Evolutionary conservation across 345 rosid species (phyloP), one percentile per base, ranked within the genome.

Genomic region (Sonneratia caseolaris): DNA sequence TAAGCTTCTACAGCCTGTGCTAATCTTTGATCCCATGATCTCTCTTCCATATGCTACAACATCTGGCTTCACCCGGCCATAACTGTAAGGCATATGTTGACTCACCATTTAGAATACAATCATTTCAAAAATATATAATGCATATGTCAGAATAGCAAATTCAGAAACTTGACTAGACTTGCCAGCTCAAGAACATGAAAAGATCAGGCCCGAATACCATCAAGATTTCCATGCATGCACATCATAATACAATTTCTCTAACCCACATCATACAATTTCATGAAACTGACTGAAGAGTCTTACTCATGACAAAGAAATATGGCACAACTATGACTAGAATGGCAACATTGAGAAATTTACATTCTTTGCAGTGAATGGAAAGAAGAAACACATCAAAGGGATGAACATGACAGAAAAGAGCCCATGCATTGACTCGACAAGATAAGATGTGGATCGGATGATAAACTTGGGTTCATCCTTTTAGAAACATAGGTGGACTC

Each of bases 41-140:
- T 94, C 98, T 75, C 93, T 84, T 71, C 97, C 97, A 81, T 94
- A 94, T 72, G 98, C 98, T 77, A 94, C 98, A 68, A 94, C 82
- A 82, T 94, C 98, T 37, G 97, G 97, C 81, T 94, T 94, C 76
- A 94, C 88, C 73, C 97, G 94, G 61, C 98, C 97, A 66, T 94
- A 94, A 68, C 98, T 94, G 82, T 69, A 79, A 38, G 79, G 43
- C 19, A 42, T 11, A 43, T 13, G 21, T 68, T 10, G 36, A 43
- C 35, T 43, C 66, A 62, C 38, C 27, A 62, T 62, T 59, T 13
- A 13, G 19, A 13, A 32, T 21, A 18, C 56, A 43, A 40, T 68
- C 51, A 45, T 15, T 22, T 32, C 12, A 0, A 45, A 47, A 68
- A 45, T 7, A 38, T 22, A 35, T 43, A 72, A 35, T 1, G 3